Percentiles rank a stretch among this genome's conserved stretches.
Evolutionary conservation across 2,329 filamentous ascomycete genomes (phyloP).

Genomic region (Fusarium caatingaense): DNA sequence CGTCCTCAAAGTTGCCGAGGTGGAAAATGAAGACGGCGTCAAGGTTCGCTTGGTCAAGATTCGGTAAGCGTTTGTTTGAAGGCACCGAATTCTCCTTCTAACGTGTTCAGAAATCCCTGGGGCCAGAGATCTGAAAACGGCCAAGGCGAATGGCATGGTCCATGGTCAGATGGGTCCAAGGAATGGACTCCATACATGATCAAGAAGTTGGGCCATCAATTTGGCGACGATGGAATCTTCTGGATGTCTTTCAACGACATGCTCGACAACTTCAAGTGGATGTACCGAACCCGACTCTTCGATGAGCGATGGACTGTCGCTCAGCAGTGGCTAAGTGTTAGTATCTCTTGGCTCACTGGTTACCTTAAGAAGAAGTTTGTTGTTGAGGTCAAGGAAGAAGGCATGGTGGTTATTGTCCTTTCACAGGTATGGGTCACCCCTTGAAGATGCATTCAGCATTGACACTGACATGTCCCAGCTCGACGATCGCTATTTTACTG

Average conservation of each 20-base stretch:
- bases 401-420: conserved; percentile 58
- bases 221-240: conserved; percentile 73
- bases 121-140: conserved; percentile 62
- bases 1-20: conserved; percentile 60
- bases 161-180: conserved; percentile 78
- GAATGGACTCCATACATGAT: conserved; percentile 82
- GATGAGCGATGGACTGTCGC: conserved; percentile 59
- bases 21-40: conserved; percentile 54
- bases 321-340: conserved; percentile 58
- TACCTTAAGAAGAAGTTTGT: conserved; percentile 59
- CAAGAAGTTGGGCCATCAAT: conserved; percentile 71
- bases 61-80: conserved; percentile 49
- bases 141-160: conserved; percentile 73
- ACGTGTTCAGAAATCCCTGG: conserved; percentile 72
- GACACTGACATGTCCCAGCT: conserved; percentile 47
- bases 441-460: neutral
- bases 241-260: conserved; percentile 61
- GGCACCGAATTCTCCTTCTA: neutral
- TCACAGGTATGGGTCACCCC: conserved; percentile 48
- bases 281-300: conserved; percentile 60
- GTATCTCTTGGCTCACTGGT: conserved; percentile 58
- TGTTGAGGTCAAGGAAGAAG: conserved; percentile 55
- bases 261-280: conserved; percentile 57
- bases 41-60: conserved; percentile 57
- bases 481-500: conserved; percentile 59